Conservation (phyloP, 345 rosid genomes). For the Brassica nigra region DNA sequence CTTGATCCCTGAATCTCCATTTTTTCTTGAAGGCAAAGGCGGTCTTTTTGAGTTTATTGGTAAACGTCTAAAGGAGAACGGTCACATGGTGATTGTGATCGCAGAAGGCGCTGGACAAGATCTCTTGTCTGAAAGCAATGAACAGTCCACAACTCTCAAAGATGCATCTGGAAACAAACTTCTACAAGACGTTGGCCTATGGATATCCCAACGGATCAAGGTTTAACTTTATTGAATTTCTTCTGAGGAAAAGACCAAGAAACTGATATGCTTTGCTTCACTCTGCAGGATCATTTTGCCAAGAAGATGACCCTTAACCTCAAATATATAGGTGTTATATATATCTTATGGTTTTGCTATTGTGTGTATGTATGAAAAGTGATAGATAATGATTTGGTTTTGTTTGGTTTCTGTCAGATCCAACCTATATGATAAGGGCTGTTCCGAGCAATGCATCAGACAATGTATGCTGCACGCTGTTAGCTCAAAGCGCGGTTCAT, state of each 20-base stretch:
- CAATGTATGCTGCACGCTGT: constrained; percentile 86
- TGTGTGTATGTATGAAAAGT: background rate
- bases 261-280: constrained; percentile 7
- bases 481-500: constrained; percentile 85
- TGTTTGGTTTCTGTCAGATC: constrained; percentile 51
- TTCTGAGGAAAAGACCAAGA: background rate
- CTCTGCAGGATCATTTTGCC: constrained; percentile 63
- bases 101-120: constrained; percentile 94
- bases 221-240: constrained; percentile 29
- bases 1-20: constrained; percentile 85
- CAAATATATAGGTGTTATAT: constrained; percentile 64
- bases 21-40: constrained; percentile 74
- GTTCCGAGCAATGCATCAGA: constrained; percentile 86
- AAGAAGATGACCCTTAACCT: constrained; percentile 68
- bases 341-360: background rate
- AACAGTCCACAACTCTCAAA: constrained; percentile 41
- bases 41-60: constrained; percentile 72
- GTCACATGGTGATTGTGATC: constrained; percentile 85
- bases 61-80: constrained; percentile 64
- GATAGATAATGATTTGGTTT: background rate
- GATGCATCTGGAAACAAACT: constrained; percentile 94
- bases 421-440: constrained; percentile 89
- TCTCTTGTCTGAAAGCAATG: constrained; percentile 52
- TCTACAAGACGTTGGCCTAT: constrained; percentile 72
- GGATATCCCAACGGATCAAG: constrained; percentile 72